Percentiles rank a stretch among this genome's conserved stretches.
phyloP scores from a whole-genome alignment of 345 rosid genomes.

The Moringa oleifera region DNA sequence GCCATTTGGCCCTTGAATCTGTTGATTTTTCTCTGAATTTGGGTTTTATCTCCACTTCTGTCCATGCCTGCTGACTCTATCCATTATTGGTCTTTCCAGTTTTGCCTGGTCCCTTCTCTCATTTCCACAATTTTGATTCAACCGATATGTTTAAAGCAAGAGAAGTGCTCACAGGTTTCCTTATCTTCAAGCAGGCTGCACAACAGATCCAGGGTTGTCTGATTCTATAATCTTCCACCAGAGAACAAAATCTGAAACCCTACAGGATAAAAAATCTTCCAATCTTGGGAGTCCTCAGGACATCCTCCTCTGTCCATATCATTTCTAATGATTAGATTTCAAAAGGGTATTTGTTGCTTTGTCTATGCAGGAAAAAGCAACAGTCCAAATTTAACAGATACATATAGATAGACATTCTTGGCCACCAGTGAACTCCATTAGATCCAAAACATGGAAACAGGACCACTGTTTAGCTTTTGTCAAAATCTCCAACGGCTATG shows the following conservation, averaged over 20 bases:
- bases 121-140: too few relatives aligned
- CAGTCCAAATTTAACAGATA: too few relatives aligned
- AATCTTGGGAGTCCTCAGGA: constrained; percentile 4
- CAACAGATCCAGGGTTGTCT: too few relatives aligned
- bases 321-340: background rate
- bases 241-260: background rate
- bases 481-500: constrained; percentile 20
- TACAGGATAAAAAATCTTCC: background rate
- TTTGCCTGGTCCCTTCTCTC: too few relatives aligned
- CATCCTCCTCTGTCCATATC: constrained; percentile 1
- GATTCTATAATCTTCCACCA: background rate
- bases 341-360: background rate
- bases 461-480: constrained; percentile 12
- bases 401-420: background rate
- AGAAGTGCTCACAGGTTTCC: too few relatives aligned
- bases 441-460: constrained; percentile 3
- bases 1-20: too few relatives aligned
- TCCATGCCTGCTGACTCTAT: too few relatives aligned
- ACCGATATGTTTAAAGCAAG: too few relatives aligned
- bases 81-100: too few relatives aligned
- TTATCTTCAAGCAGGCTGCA: too few relatives aligned
- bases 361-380: background rate
- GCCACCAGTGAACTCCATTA: background rate
- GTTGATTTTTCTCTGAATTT: too few relatives aligned
- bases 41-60: too few relatives aligned